phyloP scores from a whole-genome alignment of 1,284 basidiomycete genomes.

The Ceratobasidium papillatum region DNA sequence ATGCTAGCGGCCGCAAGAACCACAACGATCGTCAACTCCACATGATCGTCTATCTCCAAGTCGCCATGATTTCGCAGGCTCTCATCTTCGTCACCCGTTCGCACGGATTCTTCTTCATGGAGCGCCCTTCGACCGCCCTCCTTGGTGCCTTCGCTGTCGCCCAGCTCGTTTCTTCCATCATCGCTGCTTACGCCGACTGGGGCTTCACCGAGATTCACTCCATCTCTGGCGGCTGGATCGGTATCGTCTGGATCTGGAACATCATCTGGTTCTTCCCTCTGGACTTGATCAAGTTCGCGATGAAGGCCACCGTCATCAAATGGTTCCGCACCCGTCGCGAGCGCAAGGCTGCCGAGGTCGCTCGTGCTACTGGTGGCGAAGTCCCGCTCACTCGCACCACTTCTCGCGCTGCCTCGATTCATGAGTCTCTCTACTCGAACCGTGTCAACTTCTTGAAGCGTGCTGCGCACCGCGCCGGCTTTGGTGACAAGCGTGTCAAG shows the following conservation, averaged over 20 bases:
- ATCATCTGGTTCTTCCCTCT: constrained; percentile 95
- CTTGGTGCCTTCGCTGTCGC: constrained; percentile 91
- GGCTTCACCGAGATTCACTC: constrained; percentile 82
- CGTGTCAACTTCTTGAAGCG: constrained; percentile 90
- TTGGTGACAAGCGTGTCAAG: constrained; percentile 71
- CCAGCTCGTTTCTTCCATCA: constrained; percentile 94
- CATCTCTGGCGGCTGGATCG: constrained; percentile 93
- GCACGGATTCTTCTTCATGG: constrained; percentile 98
- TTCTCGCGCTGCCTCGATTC: constrained; percentile 88
- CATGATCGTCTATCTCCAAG: constrained; percentile 87
- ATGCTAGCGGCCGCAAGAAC: constrained; percentile 61
- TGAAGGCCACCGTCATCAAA: constrained; percentile 93
- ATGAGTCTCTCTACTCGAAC: constrained; percentile 94
- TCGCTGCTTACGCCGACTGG: constrained; percentile 92
- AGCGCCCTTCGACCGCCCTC: constrained; percentile 90
- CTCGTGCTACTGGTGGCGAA: constrained; percentile 61
- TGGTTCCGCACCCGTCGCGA: constrained; percentile 76
- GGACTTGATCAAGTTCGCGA: constrained; percentile 94
- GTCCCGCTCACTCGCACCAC: constrained; percentile 86
- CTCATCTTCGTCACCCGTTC: constrained; percentile 97
- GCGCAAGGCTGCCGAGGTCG: constrained; percentile 55
- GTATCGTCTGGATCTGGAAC: constrained; percentile 97
- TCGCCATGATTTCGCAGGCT: constrained; percentile 98
- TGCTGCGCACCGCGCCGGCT: constrained; percentile 84
- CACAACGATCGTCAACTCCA: constrained; percentile 80